Base-by-base conservation (phyloP, 179 eudicot species). In the Gypsophila paniculata region DNA sequence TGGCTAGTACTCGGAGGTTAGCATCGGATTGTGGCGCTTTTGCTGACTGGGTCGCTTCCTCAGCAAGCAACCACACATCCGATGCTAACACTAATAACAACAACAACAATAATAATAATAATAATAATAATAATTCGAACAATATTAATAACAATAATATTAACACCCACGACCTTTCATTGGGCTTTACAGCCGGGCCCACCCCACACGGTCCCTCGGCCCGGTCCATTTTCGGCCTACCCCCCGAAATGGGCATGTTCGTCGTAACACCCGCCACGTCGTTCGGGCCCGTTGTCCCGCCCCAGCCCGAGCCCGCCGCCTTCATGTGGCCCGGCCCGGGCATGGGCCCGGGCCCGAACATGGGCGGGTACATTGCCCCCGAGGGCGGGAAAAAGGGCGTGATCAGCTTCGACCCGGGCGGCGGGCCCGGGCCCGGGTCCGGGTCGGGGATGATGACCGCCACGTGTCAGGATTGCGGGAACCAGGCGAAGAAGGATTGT, bases 1-100 rank as follows among this genome's bases (percentile, higher is more conserved):
- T 91, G 97, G 97, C 97, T 83, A 85, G 88, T 75, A 78, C 89
- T 51, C 74, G 96, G 85, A 83, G 88, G 67, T 69, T 87, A 38
- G 76, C 87, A 36, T 84, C 96, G 17, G 90, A 86, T 74, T 81
- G 87, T 3, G 91, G 96, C 22, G 97, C 94, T 3, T 91, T 87
- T 61, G 90, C 92, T 14, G 96, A 89, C 65, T 91, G 95, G 60
- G 87, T 86, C 8, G 77, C 90, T 10, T 79, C 91, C 7, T 80
- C 96, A 0, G 62, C 90, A 72, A 66, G 69, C 73, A 64, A 78
- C 46, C 46, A 42, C 46, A 2, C 46, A 9, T 42, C 46, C 46
- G 46, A 42, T 42, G 46, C 46, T 42, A 42, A 36, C 42, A 36
- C 3, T 7, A 36, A 36, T 36, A 57, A 46, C 59, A 54, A 73